phyloP scores from a whole-genome alignment of 805 yeast genomes.

The Zygotorulaspora danielsina region DNA sequence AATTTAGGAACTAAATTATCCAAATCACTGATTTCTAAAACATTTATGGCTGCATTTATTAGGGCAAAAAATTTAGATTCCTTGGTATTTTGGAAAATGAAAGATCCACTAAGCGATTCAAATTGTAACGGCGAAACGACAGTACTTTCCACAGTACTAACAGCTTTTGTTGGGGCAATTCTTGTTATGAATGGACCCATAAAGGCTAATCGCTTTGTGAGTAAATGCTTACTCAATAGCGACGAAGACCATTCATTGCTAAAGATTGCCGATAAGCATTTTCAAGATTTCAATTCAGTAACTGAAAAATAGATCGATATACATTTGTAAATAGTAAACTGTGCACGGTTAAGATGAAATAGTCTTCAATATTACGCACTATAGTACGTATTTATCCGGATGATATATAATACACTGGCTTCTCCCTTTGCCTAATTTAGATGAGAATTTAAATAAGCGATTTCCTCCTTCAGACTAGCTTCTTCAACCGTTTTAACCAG shows the following conservation, averaged over 20 bases:
- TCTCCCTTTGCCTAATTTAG: constrained; percentile 24
- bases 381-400: no score
- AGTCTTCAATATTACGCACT: no score
- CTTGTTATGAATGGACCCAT: constrained; percentile 56
- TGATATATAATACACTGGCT: constrained; percentile 1
- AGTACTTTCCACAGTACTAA: constrained; percentile 50
- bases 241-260: constrained; percentile 20
- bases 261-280: constrained; percentile 15
- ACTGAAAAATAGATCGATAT: constrained; percentile 3
- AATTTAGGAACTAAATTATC: constrained; percentile 55
- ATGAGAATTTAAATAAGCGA: constrained; percentile 72
- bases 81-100: constrained; percentile 63
- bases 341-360: neutral
- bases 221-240: constrained; percentile 43
- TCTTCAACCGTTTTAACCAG: constrained; percentile 94
- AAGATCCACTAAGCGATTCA: constrained; percentile 44
- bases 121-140: constrained; percentile 53
- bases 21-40: constrained; percentile 48
- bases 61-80: constrained; percentile 45
- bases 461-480: constrained; percentile 82
- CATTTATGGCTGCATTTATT: constrained; percentile 50
- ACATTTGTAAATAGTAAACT: constrained; percentile 9
- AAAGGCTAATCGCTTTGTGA: constrained; percentile 55
- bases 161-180: constrained; percentile 67
- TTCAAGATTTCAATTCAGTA: neutral